Evolutionary conservation across 2,329 filamentous ascomycete genomes (phyloP), one percentile per base, ranked within the genome.

Genomic region (Fusarium equiseti): DNA sequence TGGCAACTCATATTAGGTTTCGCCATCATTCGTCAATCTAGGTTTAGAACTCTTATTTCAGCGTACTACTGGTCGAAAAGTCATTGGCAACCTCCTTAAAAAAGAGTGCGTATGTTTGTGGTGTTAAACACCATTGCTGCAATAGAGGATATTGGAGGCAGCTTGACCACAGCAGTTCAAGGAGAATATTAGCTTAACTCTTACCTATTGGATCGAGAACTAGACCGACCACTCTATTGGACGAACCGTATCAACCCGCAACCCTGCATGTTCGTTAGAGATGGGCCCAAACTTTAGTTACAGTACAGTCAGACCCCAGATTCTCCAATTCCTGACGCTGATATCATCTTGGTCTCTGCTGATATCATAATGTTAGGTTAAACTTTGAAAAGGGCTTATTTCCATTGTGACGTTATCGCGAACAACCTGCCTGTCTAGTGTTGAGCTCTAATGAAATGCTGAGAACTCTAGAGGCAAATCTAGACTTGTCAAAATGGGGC

Each of bases 331-430:
- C 44, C 42, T 38, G 48, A 69, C 44, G 29, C 55, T 71, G 68
- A 71, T 71, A 71, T 71, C 68, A 69, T 70, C 40, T 24, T 65
- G 35, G 44, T 52, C 60, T 66, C 12, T 43, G 32, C 42, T 69
- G 54, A 66, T 57, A 70, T 70, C 56, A 67, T 67, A 35, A 44
- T 11, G 31, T n/a, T 40, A 55, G 49, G 31, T 44, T 68, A 68
- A 35, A 55, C 58, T 68, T 68, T 58, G 29, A 53, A 64, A 53
- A 24, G 24, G 27, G 13, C 18, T 53, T 24, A 43, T 44, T 26
- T 32, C 26, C 27, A 63, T 42, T 35, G 54, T 31, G 48, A 54
- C 27, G 43, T 42, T 59, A 51, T 46, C 16, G 11, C 12, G 29
- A 35, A 29, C 24, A 32, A 32, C 20, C 22, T 51, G 31, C n/a